These are phyloP conservation scores for Polytrichum commune DNA, from an alignment of 225 moss, liverwort and hornwort genomes.

Conservation along the genomic window DNA sequence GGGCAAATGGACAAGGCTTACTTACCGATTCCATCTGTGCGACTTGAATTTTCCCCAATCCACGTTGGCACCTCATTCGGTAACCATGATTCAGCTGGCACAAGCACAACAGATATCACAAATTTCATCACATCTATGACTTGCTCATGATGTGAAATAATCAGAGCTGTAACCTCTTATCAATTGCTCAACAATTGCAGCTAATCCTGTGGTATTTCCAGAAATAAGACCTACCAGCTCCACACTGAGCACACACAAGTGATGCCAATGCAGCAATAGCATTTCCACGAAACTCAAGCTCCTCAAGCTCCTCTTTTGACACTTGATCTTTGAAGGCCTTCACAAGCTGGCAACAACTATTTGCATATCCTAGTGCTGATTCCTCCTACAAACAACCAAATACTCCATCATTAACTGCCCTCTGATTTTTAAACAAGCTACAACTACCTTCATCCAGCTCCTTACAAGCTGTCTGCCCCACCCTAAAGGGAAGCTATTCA, in stretches of 20 bases:
- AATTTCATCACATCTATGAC: neutral
- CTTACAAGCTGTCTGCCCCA: no score
- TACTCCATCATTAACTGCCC: no score
- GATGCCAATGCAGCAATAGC: constrained; percentile 65
- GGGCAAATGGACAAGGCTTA: constrained; percentile 3
- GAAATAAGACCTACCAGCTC: constrained; percentile 52
- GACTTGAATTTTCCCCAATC: constrained; percentile 37
- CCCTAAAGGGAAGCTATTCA: neutral
- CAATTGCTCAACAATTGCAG: no score
- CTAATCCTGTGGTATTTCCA: neutral
- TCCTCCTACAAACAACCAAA: constrained; percentile 46
- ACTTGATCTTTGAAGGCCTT: constrained; percentile 48
- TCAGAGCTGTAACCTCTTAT: no score
- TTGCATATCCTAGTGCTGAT: constrained; percentile 58
- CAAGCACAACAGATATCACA: constrained; percentile 7
- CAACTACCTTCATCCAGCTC: no score
- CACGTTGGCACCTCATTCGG: constrained; percentile 37
- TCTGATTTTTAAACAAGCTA: no score
- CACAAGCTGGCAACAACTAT: constrained; percentile 60
- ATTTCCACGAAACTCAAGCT: constrained; percentile 68
- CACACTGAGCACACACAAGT: constrained; percentile 57
- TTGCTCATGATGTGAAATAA: no score
- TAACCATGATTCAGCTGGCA: constrained; percentile 46
- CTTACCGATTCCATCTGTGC: constrained; percentile 40
- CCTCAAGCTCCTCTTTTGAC: constrained; percentile 37